A percentile compares a stretch with the other conserved stretches of the same genome.
These are phyloP conservation scores for Aciculosporium take DNA, from an alignment of 2,329 filamentous ascomycete genomes.

Conservation along the genomic window DNA sequence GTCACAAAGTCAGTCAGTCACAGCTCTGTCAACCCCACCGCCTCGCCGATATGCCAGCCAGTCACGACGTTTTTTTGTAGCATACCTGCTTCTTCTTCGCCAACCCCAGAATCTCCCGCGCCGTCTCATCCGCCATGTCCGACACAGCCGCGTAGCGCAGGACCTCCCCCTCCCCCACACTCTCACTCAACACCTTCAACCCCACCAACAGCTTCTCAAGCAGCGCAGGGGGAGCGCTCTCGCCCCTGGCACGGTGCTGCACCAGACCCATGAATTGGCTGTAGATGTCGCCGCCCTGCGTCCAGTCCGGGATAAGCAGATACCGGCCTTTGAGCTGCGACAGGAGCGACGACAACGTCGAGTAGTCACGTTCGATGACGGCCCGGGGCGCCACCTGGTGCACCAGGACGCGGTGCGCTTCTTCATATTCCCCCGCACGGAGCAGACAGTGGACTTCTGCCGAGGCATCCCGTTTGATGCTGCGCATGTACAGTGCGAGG, in stretches of 20 bases:
- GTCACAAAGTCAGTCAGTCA: conserved; percentile 4
- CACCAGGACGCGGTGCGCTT: conserved; percentile 74
- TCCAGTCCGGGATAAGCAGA: conserved; percentile 62
- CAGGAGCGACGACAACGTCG: conserved; percentile 53
- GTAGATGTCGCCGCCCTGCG: conserved; percentile 68
- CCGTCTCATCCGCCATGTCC: conserved; percentile 67
- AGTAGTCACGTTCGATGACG: conserved; percentile 71
- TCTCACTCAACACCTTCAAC: conserved; percentile 39
- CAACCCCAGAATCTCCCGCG: conserved; percentile 44
- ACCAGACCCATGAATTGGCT: conserved; percentile 42
- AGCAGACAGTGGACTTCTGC: conserved; percentile 69
- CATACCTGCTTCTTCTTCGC: conserved; percentile 43
- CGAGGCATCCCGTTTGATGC: conserved; percentile 52
- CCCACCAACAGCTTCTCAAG: conserved; percentile 44
- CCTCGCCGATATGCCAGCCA: not conserved
- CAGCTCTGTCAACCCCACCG: not conserved
- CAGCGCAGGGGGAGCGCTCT: conserved; percentile 27
- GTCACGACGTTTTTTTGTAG: conserved; percentile 4
- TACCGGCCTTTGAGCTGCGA: conserved; percentile 51
- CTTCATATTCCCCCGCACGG: conserved; percentile 57
- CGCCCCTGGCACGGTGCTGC: conserved; percentile 26
- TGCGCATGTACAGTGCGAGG: conserved; percentile 68
- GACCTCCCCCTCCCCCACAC: conserved; percentile 32
- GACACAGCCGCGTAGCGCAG: conserved; percentile 53
- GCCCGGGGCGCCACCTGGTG: conserved; percentile 67